Evolutionary conservation across 345 rosid species (phyloP), one percentile per base, ranked within the genome.

Genomic region (Cardiospermum halicacabum): DNA sequence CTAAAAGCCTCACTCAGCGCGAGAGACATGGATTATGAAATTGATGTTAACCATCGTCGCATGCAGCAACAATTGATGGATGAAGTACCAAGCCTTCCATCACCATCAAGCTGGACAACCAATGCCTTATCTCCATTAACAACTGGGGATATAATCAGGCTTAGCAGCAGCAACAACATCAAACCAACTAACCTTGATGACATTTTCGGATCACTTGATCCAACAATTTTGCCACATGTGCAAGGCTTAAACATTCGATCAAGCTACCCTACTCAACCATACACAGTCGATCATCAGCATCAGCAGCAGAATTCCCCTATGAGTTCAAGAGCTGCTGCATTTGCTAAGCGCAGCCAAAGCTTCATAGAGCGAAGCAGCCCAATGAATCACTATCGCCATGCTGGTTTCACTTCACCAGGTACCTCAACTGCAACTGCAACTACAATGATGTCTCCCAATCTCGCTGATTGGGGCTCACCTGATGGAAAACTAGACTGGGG

Each of bases 401-500:
- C 75, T 4, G 73, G 79, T 39, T 57, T 67, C 56, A 64, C 85
- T 42, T 65, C 86, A n/a, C 62, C 82, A 53, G 60, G 68, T 26
- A 56, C 84, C 53, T 69, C 81, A 11, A 69, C 39, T 5, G 39
- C 39, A 59, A n/a, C n/a, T n/a, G n/a, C n/a, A n/a, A n/a, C 80
- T 24, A 30, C 72, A 59, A 53, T 60, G 47, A 58, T 70, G 71
- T 47, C 73, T 51, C 57, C 81, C 32, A 74, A 73, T 53, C 57
- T 78, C 42, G 60, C 71, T 0, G 94, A 85, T 55, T 91, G 96
- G 96, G 88, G 86, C 16, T 89, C 92, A 5, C 81, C 92, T 9
- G 86, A 81, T 68, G 97, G 96, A 0, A 91, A 89, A 71, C 60
- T 91, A 51, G 92, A 89, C 75, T 89, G 96, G 96, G 84, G 85